A percentile compares a stretch with the other conserved stretches of the same genome.
phyloP scores from a whole-genome alignment of 306 rosid species.

The Casuarina glauca region DNA sequence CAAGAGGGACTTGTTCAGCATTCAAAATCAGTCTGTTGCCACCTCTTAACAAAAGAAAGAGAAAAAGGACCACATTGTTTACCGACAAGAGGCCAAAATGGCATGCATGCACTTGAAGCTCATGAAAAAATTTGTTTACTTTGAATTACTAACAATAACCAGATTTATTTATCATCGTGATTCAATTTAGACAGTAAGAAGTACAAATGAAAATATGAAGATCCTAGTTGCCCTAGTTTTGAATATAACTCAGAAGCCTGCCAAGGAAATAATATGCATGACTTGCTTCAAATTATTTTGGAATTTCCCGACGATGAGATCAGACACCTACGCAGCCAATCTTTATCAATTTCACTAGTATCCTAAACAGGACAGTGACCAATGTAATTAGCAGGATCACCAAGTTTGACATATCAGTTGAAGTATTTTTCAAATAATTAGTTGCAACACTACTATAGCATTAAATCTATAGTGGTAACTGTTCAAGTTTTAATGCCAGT shows the following conservation, averaged over 20 bases:
- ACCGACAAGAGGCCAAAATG: too few species aligned
- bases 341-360: slow-evolving; percentile 60
- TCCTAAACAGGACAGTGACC: slow-evolving; percentile 35
- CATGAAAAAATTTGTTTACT: too few species aligned
- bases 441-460: not conserved
- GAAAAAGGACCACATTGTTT: too few species aligned
- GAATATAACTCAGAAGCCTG: not conserved
- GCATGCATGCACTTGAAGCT: too few species aligned
- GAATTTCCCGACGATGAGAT: not conserved
- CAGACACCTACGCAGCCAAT: slow-evolving; percentile 56
- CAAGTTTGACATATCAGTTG: not conserved
- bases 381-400: not conserved
- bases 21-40: too few species aligned
- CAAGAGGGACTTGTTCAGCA: too few species aligned
- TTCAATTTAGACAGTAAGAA: too few species aligned
- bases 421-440: not conserved
- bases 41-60: too few species aligned
- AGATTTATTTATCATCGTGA: too few species aligned
- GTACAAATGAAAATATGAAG: too few species aligned
- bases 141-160: too few species aligned
- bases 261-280: not conserved
- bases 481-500: not conserved
- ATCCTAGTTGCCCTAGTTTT: not conserved
- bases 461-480: not conserved
- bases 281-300: not conserved